Percentiles rank a stretch among this genome's conserved stretches.
These are phyloP conservation scores for Fusarium lateritium DNA, from an alignment of 2,329 filamentous ascomycete genomes.

Conservation along the genomic window DNA sequence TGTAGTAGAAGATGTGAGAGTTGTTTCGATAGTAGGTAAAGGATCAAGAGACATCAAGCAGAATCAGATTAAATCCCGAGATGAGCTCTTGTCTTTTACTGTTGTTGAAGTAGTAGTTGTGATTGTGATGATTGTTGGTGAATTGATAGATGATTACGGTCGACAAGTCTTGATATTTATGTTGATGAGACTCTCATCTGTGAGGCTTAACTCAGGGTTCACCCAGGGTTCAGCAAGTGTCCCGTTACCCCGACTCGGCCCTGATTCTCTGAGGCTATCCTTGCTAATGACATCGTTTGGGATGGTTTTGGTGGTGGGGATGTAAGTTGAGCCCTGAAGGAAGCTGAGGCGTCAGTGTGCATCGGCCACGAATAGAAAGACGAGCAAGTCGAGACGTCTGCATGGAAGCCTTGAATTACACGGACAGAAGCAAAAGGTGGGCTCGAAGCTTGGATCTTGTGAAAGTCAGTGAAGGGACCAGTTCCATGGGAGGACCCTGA, in stretches of 20 bases:
- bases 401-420: slow-evolving; percentile 24
- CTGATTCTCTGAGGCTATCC: slow-evolving; percentile 42
- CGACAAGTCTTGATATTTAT: slow-evolving; percentile 44
- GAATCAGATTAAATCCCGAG: slow-evolving; percentile 7
- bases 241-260: slow-evolving; percentile 35
- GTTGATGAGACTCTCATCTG: neutral
- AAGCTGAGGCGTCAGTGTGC: slow-evolving; percentile 24
- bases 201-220: slow-evolving; percentile 28
- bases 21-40: slow-evolving; percentile 35
- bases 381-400: slow-evolving; percentile 18
- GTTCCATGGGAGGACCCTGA: slow-evolving; percentile 48
- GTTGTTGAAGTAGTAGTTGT: slow-evolving; percentile 8
- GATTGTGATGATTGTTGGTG: slow-evolving; percentile 16
- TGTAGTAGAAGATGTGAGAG: slow-evolving; percentile 26
- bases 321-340: slow-evolving; percentile 31
- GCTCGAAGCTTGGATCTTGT: slow-evolving; percentile 41
- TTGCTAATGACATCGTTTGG: slow-evolving; percentile 46
- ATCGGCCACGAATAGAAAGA: slow-evolving; percentile 18
- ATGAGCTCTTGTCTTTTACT: slow-evolving; percentile 18
- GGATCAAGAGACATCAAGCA: slow-evolving; percentile 35
- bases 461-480: slow-evolving; percentile 28
- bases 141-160: slow-evolving; percentile 2
- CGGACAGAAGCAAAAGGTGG: slow-evolving; percentile 28
- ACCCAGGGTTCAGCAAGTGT: slow-evolving; percentile 20
- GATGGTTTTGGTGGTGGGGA: slow-evolving; percentile 36